Conservation (phyloP, 148 eudicot genomes). For the Rhododendron ovatum region DNA sequence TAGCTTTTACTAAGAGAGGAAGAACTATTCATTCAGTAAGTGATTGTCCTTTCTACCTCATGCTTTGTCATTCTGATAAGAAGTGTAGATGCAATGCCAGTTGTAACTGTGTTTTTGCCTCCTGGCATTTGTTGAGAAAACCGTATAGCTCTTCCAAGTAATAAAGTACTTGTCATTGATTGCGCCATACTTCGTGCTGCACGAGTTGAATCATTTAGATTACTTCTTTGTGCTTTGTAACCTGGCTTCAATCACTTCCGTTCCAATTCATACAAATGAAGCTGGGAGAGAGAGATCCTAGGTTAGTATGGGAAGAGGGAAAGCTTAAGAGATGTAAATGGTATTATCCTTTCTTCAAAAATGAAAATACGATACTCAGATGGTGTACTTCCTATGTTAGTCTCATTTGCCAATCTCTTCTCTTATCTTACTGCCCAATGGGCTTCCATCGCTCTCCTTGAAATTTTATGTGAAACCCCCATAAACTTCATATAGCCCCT, state of each 20-base stretch:
- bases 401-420: background rate
- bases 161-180: background rate
- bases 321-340: background rate
- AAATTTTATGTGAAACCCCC: background rate
- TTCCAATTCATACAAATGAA: background rate
- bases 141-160: background rate
- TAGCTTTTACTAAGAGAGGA: conserved; percentile 93
- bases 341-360: background rate
- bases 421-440: background rate
- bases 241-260: background rate
- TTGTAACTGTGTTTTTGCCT: background rate
- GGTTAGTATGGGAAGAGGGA: background rate
- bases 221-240: background rate
- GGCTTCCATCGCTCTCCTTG: background rate
- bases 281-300: background rate
- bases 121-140: background rate
- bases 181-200: background rate
- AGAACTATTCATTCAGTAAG: conserved; percentile 73
- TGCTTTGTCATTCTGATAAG: background rate
- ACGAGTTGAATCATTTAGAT: background rate
- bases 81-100: background rate
- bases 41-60: background rate
- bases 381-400: background rate
- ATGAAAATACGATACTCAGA: background rate
- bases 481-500: background rate